Evolutionary conservation across 2,329 filamentous ascomycete species (phyloP).

Genomic region (Paradendryphiella salina): DNA sequence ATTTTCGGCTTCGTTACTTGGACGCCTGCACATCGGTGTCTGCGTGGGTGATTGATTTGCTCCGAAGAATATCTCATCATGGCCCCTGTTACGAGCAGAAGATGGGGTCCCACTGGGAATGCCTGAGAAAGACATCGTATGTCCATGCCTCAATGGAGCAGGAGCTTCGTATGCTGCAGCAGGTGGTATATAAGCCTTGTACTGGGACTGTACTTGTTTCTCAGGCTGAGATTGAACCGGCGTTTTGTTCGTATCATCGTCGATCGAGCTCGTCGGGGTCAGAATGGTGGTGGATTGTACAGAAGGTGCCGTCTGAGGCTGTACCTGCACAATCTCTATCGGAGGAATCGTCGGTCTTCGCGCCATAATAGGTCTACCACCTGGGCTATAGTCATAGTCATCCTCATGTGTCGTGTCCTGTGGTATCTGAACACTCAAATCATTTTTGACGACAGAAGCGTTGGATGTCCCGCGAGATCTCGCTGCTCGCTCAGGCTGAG

Average conservation of each 20-base stretch:
- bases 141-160: constrained; percentile 24
- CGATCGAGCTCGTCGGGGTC: constrained; percentile 43
- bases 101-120: constrained; percentile 13
- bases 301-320: constrained; percentile 25
- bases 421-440: constrained; percentile 28
- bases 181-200: constrained; percentile 43
- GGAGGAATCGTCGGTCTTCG: constrained; percentile 23
- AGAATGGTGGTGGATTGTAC: constrained; percentile 37
- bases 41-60: constrained; percentile 16
- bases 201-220: constrained; percentile 28
- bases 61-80: constrained; percentile 46
- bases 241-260: constrained; percentile 38
- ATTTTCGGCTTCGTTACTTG: constrained; percentile 27
- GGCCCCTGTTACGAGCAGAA: constrained; percentile 19
- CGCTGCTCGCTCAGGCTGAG: constrained; percentile 3
- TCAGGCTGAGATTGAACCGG: constrained; percentile 40
- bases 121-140: constrained; percentile 29
- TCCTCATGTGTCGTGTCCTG: constrained; percentile 19
- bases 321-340: constrained; percentile 13
- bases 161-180: constrained; percentile 13
- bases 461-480: constrained; percentile 8
- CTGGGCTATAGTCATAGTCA: constrained; percentile 55
- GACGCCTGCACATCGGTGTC: constrained; percentile 19
- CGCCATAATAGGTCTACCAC: constrained; percentile 55
- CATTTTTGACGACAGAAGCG: constrained; percentile 12